Evolutionary conservation across 176 grass and related monocot genomes (phyloP), one percentile per base, ranked within the genome.

Genomic region (Stipa capillata): DNA sequence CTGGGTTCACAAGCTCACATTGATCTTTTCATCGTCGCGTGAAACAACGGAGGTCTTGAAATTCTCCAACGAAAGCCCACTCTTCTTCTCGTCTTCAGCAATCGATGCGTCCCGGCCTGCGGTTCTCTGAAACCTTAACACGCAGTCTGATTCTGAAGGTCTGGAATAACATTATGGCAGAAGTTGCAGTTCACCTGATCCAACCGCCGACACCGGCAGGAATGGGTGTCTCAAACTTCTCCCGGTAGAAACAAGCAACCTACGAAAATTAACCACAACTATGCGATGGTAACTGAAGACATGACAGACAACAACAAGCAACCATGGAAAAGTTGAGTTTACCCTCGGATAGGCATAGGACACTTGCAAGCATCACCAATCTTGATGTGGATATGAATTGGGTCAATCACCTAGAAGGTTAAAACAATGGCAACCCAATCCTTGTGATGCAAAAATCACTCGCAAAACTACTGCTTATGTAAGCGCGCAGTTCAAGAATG

Each of bases 31-130:
- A 8, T 82, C 78, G 6, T 89, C 62, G 14, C 68, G 83, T 31
- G 89, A 91, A 14, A 87, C 80, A 11, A 89, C 24, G 0, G 85
- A 73, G 32, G 76, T 85, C 72, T 84, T 87, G 54, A 82, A 82
- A 34, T 86, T 79, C 45, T 89, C 84, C 77, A 89, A 13, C 16
- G 73, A 75, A 12, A 91, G 36, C 8, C 83, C 83, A 3, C 82
- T 89, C 80, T 85, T n/a, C n/a, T n/a, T 91, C 16, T 63, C 82
- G 3, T 35, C 59, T 43, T 84, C 78, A 17, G 86, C 42, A 73
- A 89, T 69, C 2, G 92, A 89, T 52, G 92, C 71, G 28, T 57
- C 60, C 74, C 82, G 64, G 39, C 89, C 89, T 94, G 82, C 72
- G 72, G n/a, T 77, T 50, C 8, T 64, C 42, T 65, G 53, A 78